These are phyloP conservation scores for Termitomyces titanicus DNA, from an alignment of 768 basidiomycete species.

Conservation along the genomic window DNA sequence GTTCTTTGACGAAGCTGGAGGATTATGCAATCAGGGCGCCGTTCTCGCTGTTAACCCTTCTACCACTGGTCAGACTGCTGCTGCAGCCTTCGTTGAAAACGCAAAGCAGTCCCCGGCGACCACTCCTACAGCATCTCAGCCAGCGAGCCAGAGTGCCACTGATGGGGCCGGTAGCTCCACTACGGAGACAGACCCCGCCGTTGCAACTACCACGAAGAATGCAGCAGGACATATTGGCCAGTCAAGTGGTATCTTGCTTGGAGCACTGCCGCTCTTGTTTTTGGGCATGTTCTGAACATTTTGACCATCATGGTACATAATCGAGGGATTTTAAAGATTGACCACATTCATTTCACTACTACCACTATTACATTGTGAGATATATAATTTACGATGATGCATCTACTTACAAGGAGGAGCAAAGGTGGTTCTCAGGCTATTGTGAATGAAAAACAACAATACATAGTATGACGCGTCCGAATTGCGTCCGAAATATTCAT, in stretches of 20 bases:
- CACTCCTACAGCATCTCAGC: constrained; percentile 3
- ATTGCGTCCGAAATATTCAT: too few relatives aligned
- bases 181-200: constrained; percentile 4
- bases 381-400: too few relatives aligned
- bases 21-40: constrained; percentile 32
- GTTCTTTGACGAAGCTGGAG: constrained; percentile 39
- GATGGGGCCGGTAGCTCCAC: constrained; percentile 1
- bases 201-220: constrained; percentile 9
- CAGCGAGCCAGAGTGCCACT: background rate
- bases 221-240: background rate
- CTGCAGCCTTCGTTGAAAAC: constrained; percentile 33
- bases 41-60: constrained; percentile 37
- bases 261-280: background rate
- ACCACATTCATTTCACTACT: background rate
- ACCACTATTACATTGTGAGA: background rate
- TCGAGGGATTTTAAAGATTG: background rate
- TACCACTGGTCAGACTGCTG: constrained; percentile 24
- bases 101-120: constrained; percentile 23
- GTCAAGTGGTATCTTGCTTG: background rate
- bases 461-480: too few relatives aligned
- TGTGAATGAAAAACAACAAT: too few relatives aligned
- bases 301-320: too few relatives aligned
- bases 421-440: too few relatives aligned
- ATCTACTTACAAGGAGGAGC: too few relatives aligned
- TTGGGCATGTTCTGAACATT: background rate